These are phyloP conservation scores for Boletus tylopilopsis DNA, from an alignment of 768 basidiomycete species.

Conservation along the genomic window DNA sequence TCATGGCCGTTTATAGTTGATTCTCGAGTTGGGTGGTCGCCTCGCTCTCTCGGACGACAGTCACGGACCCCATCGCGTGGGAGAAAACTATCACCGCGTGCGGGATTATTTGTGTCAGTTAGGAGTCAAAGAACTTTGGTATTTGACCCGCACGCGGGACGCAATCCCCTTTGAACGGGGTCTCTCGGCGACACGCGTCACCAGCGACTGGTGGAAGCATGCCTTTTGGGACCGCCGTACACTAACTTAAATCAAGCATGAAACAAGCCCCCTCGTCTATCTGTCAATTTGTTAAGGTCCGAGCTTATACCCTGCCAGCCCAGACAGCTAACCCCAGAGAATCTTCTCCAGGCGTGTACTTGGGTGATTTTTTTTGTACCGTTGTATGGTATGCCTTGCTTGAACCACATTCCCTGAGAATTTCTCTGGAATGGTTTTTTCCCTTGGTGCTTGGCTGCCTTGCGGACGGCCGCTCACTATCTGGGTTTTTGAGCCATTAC, in stretches of 20 bases:
- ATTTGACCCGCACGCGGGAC: conserved; percentile 40
- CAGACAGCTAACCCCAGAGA: conserved; percentile 11
- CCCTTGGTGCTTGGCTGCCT: conserved; percentile 1
- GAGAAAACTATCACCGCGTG: conserved; percentile 74
- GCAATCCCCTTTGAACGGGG: conserved; percentile 27
- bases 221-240: conserved; percentile 47
- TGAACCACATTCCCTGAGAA: conserved; percentile 6
- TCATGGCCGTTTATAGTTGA: conserved; percentile 47
- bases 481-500: conserved; percentile 5
- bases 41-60: conserved; percentile 94
- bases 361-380: conserved; percentile 16
- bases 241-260: conserved; percentile 14
- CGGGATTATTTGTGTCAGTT: conserved; percentile 58
- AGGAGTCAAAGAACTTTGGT: conserved; percentile 67
- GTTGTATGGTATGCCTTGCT: conserved; percentile 1
- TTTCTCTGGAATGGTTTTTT: not conserved
- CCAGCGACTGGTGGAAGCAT: conserved; percentile 56
- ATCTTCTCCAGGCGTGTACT: conserved; percentile 8
- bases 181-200: conserved; percentile 41
- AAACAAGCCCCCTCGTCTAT: conserved; percentile 3
- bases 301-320: conserved; percentile 16
- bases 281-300: conserved; percentile 22
- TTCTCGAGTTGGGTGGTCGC: conserved; percentile 63
- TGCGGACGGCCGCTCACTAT: not conserved
- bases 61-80: conserved; percentile 86